Evolutionary conservation across 257 asterid species (phyloP).

Genomic region (Ehretia macrophylla): DNA sequence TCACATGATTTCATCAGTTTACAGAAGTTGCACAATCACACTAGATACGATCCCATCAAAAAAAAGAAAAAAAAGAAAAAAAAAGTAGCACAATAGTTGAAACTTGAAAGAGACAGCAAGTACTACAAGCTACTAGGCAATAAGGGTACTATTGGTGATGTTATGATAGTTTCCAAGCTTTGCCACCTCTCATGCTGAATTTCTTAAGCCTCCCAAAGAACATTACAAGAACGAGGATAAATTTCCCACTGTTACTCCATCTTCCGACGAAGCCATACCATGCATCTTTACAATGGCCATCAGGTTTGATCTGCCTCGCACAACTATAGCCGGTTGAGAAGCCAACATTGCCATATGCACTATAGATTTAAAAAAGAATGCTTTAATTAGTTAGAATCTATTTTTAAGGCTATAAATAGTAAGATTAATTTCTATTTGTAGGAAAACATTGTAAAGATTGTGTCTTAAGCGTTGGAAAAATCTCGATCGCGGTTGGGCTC

Average conservation of each 20-base stretch:
- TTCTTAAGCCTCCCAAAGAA: constrained; percentile 53
- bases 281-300: constrained; percentile 27
- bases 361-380: not conserved
- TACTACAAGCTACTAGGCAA: too few species aligned
- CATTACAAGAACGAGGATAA: constrained; percentile 47
- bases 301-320: constrained; percentile 22
- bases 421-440: too few species aligned
- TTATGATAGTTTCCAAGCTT: constrained; percentile 33
- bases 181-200: constrained; percentile 28
- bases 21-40: too few species aligned
- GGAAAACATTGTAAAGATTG: too few species aligned
- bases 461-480: not conserved
- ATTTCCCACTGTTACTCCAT: constrained; percentile 49
- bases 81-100: too few species aligned
- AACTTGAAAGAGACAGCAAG: too few species aligned
- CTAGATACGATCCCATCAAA: too few species aligned
- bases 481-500: too few species aligned
- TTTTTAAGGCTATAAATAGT: too few species aligned
- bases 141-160: too few species aligned
- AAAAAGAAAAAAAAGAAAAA: too few species aligned
- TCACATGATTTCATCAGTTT: too few species aligned
- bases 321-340: constrained; percentile 53
- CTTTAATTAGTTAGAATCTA: not conserved
- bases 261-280: constrained; percentile 45
- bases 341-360: constrained; percentile 65